Evolutionary conservation across 805 yeast genomes (phyloP), one percentile per base, ranked within the genome.

Genomic region (Myxozyma vanderwaltii): DNA sequence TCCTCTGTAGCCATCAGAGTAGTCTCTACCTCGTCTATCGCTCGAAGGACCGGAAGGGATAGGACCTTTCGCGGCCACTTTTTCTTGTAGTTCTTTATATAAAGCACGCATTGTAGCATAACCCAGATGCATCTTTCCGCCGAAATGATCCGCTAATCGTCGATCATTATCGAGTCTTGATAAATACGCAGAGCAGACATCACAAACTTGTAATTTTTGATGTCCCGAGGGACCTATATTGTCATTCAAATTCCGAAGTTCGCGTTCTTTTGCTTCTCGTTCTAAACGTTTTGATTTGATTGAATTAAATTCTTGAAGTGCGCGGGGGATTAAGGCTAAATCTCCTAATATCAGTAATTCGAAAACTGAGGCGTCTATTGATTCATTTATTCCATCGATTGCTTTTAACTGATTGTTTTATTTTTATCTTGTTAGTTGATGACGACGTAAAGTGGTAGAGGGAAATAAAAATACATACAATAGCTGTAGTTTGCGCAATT

Each of bases 121-220:
- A 0, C 91, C 92, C 63, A 88, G 70, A 75, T 91, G 97, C 59
- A 89, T 82, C 67, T 64, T 90, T 0, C 98, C 98, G 24, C 85
- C 74, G 70, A 89, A 91, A 72, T 91, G 97, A 67, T 89, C 96
- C 0, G 92, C 96, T 63, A 91, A 76, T 66, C 97, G 79, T 71
- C 91, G 79, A 71, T 91, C 97, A 59, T 87, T 89, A 71, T 91
- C 98, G 56, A 91, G 75, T 61, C 92, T 77, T 7, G 96, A 88
- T 39, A 92, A 76, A 69, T 86, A 90, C 0, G 96, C 96, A 0
- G 96, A 96, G 74, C 98, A 91, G 1, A 83, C 84, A 63, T 83
- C 88, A 73, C 98, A 91, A 0, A 89, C 96, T 72, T 91, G 97
- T 47, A 91, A 77, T 71, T 89, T 89, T 68, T 91, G 97, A 69